Base-by-base conservation (phyloP, 2,329 filamentous ascomycete genomes). In the Monascus ruber region DNA sequence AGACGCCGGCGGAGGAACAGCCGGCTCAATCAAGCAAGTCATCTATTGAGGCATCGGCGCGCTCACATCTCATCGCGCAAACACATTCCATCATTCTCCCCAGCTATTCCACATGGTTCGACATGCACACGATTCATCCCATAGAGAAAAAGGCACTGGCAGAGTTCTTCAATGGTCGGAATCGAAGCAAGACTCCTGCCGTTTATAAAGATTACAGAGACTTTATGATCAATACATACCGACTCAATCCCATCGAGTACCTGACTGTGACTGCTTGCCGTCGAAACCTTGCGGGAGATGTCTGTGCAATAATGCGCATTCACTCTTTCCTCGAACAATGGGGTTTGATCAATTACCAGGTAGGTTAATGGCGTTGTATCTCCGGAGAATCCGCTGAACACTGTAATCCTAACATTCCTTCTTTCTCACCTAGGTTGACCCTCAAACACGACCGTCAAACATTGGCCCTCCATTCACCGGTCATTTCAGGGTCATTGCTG, bases 161-260 rank as follows among this genome's bases (percentile, higher is more conserved):
- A 17, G 91, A 98, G 62, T 98, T 96, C 68, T 98, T 98, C 76
- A 98, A 98, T 69, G 89, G 80, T 62, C 79, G 91, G 43, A 98
- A 98, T 66, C 83, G 91, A 54, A 96, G 91, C 78, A 98, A 98
- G 69, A 98, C 91, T 0, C 83, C 87, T 1, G 81, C 87, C 36
- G 85, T 96, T 24, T 98, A 98, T 71, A 96, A 96, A 66, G 91
- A 98, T 59, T 98, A 98, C 65, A 82, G 91, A 51, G 91, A 98
- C 59, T 98, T 98, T 59, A 98, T 98, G 91, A 87, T 98, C 69
- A 98, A 98, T 69, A 96, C 91, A 9, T 98, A 98, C 65, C 82
- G 91, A 31, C 70, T 98, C 41, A 98, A 96, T 59, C 91, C 91
- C 4, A 76, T 87, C 39, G 91, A 98, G 63, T 98, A 98, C 57